These are phyloP conservation scores for Penicillium sp. DNA, from an alignment of 2,329 filamentous ascomycete genomes.

Conservation along the genomic window DNA sequence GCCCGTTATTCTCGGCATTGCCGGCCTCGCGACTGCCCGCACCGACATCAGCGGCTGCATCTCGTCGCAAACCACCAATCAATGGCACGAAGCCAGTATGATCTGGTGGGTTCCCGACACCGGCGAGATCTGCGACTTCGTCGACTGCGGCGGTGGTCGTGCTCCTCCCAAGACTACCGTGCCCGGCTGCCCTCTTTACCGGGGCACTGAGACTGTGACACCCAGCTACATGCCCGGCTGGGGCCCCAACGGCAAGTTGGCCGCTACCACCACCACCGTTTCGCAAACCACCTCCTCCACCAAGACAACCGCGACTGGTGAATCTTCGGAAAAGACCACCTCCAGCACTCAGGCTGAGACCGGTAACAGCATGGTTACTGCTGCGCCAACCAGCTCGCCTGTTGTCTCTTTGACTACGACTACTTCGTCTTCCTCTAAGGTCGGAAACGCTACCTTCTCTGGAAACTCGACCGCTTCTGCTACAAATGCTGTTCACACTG, in stretches of 20 bases:
- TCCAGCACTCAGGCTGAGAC: slow-evolving; percentile 6
- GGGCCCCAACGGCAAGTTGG: slow-evolving; percentile 30
- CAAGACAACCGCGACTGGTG: slow-evolving; percentile 6
- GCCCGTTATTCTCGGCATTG: slow-evolving; percentile 29
- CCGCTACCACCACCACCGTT: slow-evolving; percentile 22
- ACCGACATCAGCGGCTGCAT: slow-evolving; percentile 36
- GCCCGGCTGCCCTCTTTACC: slow-evolving; percentile 60
- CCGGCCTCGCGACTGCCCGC: slow-evolving; percentile 27
- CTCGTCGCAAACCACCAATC: slow-evolving; percentile 33
- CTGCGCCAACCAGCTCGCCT: slow-evolving; percentile 15
- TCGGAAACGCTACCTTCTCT: slow-evolving; percentile 15
- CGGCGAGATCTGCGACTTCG: slow-evolving; percentile 67
- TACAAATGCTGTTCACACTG: slow-evolving; percentile 12
- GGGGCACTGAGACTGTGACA: slow-evolving; percentile 33
- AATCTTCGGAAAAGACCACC: slow-evolving; percentile 6
- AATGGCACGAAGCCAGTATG: slow-evolving; percentile 37
- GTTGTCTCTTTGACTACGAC: slow-evolving; percentile 20
- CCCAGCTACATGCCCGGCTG: slow-evolving; percentile 33
- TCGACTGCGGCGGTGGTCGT: slow-evolving; percentile 71
- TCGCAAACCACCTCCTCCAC: slow-evolving; percentile 19
- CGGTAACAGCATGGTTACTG: slow-evolving; percentile 18
- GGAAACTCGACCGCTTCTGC: slow-evolving; percentile 20
- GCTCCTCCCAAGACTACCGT: slow-evolving; percentile 68
- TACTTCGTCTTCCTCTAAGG: slow-evolving; percentile 12
- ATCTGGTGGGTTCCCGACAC: slow-evolving; percentile 66